Percentiles rank a stretch among this genome's conserved stretches.
Evolutionary conservation across 139 green algal genomes (phyloP).

Genomic region (Dunaliella sp.): DNA sequence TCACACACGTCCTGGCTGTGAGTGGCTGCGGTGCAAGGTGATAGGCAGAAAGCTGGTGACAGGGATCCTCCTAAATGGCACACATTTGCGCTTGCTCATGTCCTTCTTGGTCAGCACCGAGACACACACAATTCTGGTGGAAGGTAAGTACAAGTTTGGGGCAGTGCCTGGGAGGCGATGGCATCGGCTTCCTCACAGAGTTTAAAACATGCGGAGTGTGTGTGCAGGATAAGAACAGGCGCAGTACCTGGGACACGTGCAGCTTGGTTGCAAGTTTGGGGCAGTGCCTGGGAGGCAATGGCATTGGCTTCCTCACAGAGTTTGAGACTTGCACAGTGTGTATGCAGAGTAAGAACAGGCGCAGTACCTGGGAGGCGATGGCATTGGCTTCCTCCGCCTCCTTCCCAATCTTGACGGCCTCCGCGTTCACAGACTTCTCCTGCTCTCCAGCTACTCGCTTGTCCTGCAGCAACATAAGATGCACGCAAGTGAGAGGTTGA

Average conservation of each 20-base stretch:
- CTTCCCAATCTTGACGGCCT: constrained; percentile 77
- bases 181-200: constrained; percentile 64
- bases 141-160: no score
- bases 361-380: constrained; percentile 66
- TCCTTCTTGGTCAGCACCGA: constrained; percentile 89
- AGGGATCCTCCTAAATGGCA: no score
- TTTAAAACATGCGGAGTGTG: no score
- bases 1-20: no score
- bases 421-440: constrained; percentile 77
- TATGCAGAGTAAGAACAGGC: no score
- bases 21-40: no score
- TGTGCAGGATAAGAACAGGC: no score
- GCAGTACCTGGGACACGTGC: constrained; percentile 55
- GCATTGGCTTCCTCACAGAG: constrained; percentile 63
- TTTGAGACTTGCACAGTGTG: no score
- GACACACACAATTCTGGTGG: no score
- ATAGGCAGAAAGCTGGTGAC: no score
- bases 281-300: constrained; percentile 68
- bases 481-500: no score
- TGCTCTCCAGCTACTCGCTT: constrained; percentile 86
- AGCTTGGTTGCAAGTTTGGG: no score
- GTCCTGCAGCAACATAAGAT: constrained; percentile 50
- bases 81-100: constrained; percentile 79
- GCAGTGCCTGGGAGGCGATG: constrained; percentile 70
- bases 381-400: constrained; percentile 78